phyloP scores from a whole-genome alignment of 2,329 filamentous ascomycete species.

The Neonectria magnoliae region DNA sequence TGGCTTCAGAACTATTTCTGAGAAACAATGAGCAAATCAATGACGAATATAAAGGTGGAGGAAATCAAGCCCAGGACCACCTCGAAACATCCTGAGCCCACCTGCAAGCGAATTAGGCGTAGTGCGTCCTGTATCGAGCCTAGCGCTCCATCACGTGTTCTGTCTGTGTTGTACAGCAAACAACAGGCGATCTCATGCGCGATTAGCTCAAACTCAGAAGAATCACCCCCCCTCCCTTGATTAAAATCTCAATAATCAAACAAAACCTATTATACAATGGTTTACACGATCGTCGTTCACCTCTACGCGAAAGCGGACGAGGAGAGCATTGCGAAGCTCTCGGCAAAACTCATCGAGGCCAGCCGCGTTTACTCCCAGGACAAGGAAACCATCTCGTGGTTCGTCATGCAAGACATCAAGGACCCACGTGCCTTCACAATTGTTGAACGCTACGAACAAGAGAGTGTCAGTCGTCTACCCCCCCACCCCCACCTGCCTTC shows the following conservation, averaged over 20 bases:
- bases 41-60: neutral
- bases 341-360: slow-evolving; percentile 79
- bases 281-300: slow-evolving; percentile 76
- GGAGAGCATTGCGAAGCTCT: slow-evolving; percentile 71
- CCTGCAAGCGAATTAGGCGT: neutral
- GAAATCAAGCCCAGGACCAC: neutral
- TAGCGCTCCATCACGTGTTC: neutral
- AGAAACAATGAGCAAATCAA: neutral
- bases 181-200: neutral
- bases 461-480: slow-evolving; percentile 62
- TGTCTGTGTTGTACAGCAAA: neutral
- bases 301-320: slow-evolving; percentile 75
- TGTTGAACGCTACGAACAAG: slow-evolving; percentile 77
- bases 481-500: no score
- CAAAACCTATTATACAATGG: slow-evolving; percentile 57
- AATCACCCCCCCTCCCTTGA: neutral
- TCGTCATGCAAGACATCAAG: slow-evolving; percentile 79
- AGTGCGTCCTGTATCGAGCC: neutral
- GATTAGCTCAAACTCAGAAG: neutral
- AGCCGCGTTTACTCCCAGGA: slow-evolving; percentile 77
- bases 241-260: neutral
- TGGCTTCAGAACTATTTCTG: neutral
- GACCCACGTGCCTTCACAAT: slow-evolving; percentile 78
- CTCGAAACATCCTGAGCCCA: neutral
- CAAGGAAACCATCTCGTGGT: slow-evolving; percentile 76